These are phyloP conservation scores for Rhazya stricta DNA, from an alignment of 257 asterid species.

Conservation along the genomic window DNA sequence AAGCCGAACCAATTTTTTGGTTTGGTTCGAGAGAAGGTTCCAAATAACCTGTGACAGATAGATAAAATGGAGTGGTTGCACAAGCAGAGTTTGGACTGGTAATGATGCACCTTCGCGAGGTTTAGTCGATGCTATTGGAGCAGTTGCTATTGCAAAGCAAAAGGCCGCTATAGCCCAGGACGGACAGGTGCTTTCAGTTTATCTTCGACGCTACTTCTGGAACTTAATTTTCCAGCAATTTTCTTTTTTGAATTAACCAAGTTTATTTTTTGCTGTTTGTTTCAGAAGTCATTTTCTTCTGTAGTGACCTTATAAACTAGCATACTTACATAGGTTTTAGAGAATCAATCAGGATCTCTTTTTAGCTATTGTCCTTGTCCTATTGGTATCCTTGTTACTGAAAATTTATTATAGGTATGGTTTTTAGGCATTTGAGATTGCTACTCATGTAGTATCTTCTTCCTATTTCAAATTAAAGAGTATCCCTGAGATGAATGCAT, in stretches of 20 bases:
- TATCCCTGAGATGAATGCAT: no score
- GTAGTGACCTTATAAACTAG: neutral
- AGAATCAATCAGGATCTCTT: no score
- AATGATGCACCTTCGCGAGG: constrained; percentile 85
- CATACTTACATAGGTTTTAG: neutral
- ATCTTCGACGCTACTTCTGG: constrained; percentile 6
- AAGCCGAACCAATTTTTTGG: no score
- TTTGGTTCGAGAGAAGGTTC: no score
- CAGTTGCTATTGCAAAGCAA: constrained; percentile 90
- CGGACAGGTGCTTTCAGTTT: constrained; percentile 44
- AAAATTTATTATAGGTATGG: no score
- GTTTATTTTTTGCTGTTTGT: neutral
- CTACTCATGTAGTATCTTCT: no score
- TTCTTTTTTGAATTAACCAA: neutral
- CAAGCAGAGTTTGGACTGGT: constrained; percentile 99
- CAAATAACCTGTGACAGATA: constrained; percentile 38
- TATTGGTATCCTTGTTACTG: no score
- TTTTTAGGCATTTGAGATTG: no score
- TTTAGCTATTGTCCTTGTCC: neutral
- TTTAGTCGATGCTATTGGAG: constrained; percentile 89
- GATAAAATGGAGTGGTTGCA: constrained; percentile 95
- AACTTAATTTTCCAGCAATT: neutral
- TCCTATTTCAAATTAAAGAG: no score
- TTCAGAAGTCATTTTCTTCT: neutral
- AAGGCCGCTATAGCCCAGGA: constrained; percentile 90